phyloP scores from a whole-genome alignment of 1,284 basidiomycete species.

The Irpex sp. region DNA sequence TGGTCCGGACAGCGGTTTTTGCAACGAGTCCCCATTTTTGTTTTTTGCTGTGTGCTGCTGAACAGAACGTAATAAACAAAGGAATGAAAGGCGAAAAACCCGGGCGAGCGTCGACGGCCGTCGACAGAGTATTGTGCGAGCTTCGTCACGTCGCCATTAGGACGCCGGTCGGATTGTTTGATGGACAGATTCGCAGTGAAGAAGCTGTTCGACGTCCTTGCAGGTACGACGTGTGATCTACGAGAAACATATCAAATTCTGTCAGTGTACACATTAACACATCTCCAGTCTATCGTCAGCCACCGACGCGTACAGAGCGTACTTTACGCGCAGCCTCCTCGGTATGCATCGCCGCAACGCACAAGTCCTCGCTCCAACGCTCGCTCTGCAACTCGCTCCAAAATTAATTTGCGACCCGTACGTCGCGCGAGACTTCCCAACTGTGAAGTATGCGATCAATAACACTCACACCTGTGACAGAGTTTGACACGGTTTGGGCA shows the following conservation, averaged over 20 bases:
- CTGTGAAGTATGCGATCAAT: neutral
- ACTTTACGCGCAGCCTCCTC: no score
- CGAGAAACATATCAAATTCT: neutral
- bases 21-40: neutral
- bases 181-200: slow-evolving; percentile 1
- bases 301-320: neutral
- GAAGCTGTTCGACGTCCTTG: neutral
- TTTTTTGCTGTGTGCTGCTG: neutral
- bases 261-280: neutral
- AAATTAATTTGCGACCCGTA: neutral
- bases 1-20: neutral
- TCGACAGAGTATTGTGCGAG: neutral
- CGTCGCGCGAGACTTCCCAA: neutral
- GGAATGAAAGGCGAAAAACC: neutral
- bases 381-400: no score
- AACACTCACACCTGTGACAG: neutral
- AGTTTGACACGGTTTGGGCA: neutral
- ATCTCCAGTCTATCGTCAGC: neutral
- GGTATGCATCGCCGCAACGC: no score
- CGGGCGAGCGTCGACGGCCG: no score
- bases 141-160: neutral
- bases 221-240: neutral
- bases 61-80: neutral
- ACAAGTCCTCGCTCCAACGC: no score
- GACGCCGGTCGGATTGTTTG: neutral